Evolutionary conservation across 805 yeast species (phyloP).

Genomic region (Monosporozyma servazzii): DNA sequence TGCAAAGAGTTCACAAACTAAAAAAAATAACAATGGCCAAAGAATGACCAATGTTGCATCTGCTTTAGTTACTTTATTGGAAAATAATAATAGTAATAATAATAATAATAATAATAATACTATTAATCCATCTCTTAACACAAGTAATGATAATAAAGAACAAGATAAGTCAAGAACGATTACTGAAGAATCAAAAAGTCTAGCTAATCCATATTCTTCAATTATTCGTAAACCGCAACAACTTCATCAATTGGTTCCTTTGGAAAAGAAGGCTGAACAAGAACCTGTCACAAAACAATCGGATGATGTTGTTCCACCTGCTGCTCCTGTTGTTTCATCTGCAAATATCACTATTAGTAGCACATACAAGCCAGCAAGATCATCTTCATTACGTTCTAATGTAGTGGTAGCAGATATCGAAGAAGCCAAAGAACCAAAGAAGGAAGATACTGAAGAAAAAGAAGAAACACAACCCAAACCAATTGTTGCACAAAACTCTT

Average conservation of each 20-base stretch:
- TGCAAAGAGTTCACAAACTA: background rate
- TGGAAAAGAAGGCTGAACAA: slow-evolving; percentile 3
- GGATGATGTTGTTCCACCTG: background rate
- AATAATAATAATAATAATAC: slow-evolving; percentile 19
- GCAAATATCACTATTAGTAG: background rate
- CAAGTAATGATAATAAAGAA: slow-evolving; percentile 2
- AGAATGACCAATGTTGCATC: slow-evolving; percentile 41
- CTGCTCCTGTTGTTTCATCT: background rate
- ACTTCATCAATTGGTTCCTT: background rate
- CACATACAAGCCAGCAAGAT: slow-evolving; percentile 29
- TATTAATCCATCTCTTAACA: slow-evolving; percentile 2
- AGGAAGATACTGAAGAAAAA: background rate
- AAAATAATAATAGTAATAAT: slow-evolving; percentile 16
- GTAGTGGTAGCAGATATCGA: slow-evolving; percentile 18
- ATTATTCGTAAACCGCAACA: slow-evolving; percentile 6
- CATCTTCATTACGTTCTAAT: slow-evolving; percentile 32
- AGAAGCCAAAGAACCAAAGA: background rate
- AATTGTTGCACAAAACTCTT: slow-evolving; percentile 5
- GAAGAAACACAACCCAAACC: background rate
- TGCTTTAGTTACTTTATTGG: slow-evolving; percentile 39
- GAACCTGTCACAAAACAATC: slow-evolving; percentile 8
- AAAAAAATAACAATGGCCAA: background rate
- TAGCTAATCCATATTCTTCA: slow-evolving; percentile 38
- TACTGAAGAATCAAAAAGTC: slow-evolving; percentile 7
- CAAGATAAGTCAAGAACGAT: background rate